Conservation (phyloP, 768 basidiomycete species). For the Xanthoconium stramineum region DNA sequence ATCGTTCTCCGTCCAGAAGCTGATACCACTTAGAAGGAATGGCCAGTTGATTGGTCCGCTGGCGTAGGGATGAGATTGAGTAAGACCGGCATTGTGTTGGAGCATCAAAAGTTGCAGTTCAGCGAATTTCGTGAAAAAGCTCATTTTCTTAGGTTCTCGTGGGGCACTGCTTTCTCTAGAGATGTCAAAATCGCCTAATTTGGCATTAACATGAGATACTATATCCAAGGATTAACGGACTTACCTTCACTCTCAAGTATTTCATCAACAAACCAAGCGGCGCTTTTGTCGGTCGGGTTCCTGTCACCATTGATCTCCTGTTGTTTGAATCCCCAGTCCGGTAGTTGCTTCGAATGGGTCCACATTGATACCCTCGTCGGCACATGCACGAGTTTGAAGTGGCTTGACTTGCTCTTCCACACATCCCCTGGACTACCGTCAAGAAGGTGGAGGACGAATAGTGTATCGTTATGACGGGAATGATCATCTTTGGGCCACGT, state of each 20-base stretch:
- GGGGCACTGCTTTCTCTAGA: conserved; percentile 44
- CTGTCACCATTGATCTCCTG: conserved; percentile 99
- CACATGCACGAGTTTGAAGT: conserved; percentile 88
- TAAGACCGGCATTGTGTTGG: conserved; percentile 98
- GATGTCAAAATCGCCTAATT: conserved; percentile 50
- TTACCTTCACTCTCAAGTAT: conserved; percentile 72
- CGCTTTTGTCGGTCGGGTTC: conserved; percentile 74
- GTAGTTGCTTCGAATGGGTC: conserved; percentile 83
- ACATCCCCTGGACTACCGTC: conserved; percentile 76
- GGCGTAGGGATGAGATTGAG: conserved; percentile 96
- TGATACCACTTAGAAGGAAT: conserved; percentile 92
- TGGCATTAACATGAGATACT: conserved; percentile 30
- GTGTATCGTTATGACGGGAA: conserved; percentile 79
- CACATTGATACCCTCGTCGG: conserved; percentile 91
- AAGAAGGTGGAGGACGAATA: conserved; percentile 74
- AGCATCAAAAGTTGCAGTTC: conserved; percentile 95
- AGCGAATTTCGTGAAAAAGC: conserved; percentile 92
- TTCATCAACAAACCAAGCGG: conserved; percentile 87
- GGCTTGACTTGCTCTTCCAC: conserved; percentile 91
- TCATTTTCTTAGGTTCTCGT: conserved; percentile 76
- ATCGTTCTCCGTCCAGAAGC: conserved; percentile 93
- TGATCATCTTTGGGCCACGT: conserved; percentile 82
- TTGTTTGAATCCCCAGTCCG: conserved; percentile 97
- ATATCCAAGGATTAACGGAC: conserved; percentile 24
- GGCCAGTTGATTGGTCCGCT: conserved; percentile 98